Percentiles rank a stretch among this genome's conserved stretches.
These are phyloP conservation scores for Colletotrichum musicola DNA, from an alignment of 2,329 filamentous ascomycete genomes.

Conservation along the genomic window DNA sequence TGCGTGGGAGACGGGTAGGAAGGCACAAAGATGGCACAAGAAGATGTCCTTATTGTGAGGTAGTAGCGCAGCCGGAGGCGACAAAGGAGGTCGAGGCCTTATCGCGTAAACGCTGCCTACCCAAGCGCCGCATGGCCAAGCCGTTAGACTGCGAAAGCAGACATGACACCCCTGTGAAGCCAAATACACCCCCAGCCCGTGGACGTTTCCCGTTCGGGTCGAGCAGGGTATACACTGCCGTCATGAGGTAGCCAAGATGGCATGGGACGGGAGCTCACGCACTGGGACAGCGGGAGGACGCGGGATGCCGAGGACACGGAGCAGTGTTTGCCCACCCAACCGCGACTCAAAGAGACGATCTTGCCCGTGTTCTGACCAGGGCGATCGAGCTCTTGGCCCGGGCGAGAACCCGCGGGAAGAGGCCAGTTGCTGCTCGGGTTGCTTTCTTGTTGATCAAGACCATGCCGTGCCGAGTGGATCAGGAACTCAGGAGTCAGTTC, in stretches of 20 bases:
- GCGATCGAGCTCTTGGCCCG: neutral
- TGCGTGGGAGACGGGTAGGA: conserved; percentile 21
- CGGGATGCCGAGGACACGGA: neutral
- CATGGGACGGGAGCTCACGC: neutral
- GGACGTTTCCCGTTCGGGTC: conserved; percentile 8
- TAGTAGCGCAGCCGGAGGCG: conserved; percentile 18
- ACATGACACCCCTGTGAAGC: conserved; percentile 21
- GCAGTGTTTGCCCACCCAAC: neutral
- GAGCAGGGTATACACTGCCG: neutral
- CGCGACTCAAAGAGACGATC: neutral
- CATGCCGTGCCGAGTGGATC: neutral
- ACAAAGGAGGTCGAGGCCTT: conserved; percentile 33
- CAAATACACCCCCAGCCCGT: conserved; percentile 1
- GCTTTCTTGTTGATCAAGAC: neutral
- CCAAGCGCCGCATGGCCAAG: conserved; percentile 37
- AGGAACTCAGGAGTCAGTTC: neutral
- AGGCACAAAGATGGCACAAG: conserved; percentile 28
- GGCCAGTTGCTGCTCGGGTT: neutral
- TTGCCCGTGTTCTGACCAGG: neutral
- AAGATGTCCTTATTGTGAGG: conserved; percentile 27
- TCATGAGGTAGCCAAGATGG: conserved; percentile 4
- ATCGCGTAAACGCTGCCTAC: conserved; percentile 22
- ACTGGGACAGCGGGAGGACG: neutral
- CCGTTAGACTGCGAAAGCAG: conserved; percentile 31
- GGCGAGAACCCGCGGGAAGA: neutral